These are phyloP conservation scores for Fusarium sp. DNA, from an alignment of 2,329 filamentous ascomycete genomes.

Conservation along the genomic window DNA sequence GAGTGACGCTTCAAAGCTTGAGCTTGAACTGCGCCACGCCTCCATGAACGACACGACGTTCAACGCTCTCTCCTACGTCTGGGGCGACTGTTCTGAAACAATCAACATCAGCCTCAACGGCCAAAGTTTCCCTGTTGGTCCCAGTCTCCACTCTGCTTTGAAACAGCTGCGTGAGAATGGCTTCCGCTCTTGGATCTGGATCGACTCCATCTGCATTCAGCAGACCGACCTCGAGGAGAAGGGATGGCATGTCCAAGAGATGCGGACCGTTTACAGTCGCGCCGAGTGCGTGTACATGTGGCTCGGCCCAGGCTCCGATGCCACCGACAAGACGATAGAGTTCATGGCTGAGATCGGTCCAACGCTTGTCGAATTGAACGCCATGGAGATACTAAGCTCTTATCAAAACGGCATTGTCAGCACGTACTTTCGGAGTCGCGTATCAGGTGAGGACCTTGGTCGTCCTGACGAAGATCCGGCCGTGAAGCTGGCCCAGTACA, in stretches of 20 bases:
- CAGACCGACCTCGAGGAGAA: constrained; percentile 32
- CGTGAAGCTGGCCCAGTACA: not conserved
- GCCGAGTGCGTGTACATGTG: constrained; percentile 30
- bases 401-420: not conserved
- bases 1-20: not conserved
- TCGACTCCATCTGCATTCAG: constrained; percentile 39
- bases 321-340: constrained; percentile 6
- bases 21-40: not conserved
- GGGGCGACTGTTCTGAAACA: not conserved
- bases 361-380: not conserved
- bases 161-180: not conserved
- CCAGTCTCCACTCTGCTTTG: not conserved
- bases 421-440: not conserved
- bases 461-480: not conserved
- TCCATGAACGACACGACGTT: not conserved
- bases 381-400: not conserved
- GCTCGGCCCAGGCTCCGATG: constrained; percentile 21
- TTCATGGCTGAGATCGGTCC: not conserved
- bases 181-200: constrained; percentile 33
- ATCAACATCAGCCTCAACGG: not conserved
- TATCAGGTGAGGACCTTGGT: not conserved
- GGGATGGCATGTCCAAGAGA: constrained; percentile 27
- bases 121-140: not conserved
- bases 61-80: not conserved
- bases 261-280: constrained; percentile 28